Percentiles rank a stretch among this genome's conserved stretches.
These are phyloP conservation scores for Nicotiana tomentosiformis DNA, from an alignment of 257 asterid species.

Conservation along the genomic window DNA sequence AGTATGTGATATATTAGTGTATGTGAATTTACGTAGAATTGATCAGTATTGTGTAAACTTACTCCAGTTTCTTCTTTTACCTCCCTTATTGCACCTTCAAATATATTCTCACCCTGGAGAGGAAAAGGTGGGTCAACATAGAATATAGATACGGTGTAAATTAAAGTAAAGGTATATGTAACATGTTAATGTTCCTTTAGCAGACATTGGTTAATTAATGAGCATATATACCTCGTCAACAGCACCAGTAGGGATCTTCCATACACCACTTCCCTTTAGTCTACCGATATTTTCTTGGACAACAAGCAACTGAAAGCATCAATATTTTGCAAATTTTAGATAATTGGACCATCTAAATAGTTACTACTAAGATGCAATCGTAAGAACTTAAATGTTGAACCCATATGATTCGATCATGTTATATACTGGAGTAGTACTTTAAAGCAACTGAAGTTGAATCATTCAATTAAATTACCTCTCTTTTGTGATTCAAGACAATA, in stretches of 20 bases:
- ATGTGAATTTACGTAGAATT: background rate
- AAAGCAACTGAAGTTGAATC: background rate
- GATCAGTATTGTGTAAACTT: conserved; percentile 14
- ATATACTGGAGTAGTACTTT: no score
- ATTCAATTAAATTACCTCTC: conserved; percentile 40
- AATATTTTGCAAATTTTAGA: background rate
- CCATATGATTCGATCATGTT: no score
- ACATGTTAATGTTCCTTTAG: no score
- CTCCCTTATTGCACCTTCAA: conserved; percentile 60
- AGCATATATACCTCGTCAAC: conserved; percentile 46
- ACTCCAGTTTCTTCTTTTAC: conserved; percentile 85
- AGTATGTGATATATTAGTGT: background rate
- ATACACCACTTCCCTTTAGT: conserved; percentile 42
- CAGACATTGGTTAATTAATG: no score
- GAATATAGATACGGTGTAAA: no score
- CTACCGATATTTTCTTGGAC: conserved; percentile 65
- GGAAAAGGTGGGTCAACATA: background rate
- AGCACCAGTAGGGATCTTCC: conserved; percentile 83
- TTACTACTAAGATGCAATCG: background rate
- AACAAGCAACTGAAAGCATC: conserved; percentile 53
- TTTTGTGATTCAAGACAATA: conserved; percentile 56
- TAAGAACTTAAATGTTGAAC: no score
- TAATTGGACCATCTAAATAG: background rate
- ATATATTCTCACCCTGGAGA: conserved; percentile 68
- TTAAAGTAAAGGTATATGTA: background rate